Evolutionary conservation across 306 rosid species (phyloP), one percentile per base, ranked within the genome.

Genomic region (Cucumis melo): DNA sequence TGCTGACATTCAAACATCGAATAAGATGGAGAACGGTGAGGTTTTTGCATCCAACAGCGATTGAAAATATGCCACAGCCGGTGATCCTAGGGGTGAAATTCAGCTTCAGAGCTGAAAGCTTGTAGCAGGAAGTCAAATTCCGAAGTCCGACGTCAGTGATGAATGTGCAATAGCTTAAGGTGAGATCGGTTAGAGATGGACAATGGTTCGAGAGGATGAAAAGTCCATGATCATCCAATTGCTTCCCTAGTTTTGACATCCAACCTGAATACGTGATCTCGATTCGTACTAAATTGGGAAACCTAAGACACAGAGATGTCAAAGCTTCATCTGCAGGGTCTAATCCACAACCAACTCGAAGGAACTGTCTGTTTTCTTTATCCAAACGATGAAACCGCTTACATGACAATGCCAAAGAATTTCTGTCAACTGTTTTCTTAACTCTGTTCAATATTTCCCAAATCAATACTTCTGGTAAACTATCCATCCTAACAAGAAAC

Each of bases 201-300:
- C 92, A 91, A 51, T 66, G 68, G 67, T 36, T 78, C 17, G 96
- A 84, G 74, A 93, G 92, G 77, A 88, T 71, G 14, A 87, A 77
- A 74, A 93, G 92, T 19, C 98, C 98, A 66, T 82, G 88, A 64
- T 93, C 96, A 83, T 93, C 98, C 79, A 91, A 84, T 53, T 91
- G 97, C 75, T 88, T 93, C 44, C 98, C 97, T 50, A 91, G 78
- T 74, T 91, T 89, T 8, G 97, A 93, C 96, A 93, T 89, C 98
- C 98, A 91, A 73, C 98, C 97, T 23, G 93, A 80, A 68, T 93
- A 91, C 21, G 85, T 82, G 27, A 93, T 89, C 86, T 93, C 97
- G 0, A 93, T 85, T 82, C 79, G 81, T 15, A 84, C 84, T 86
- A 93, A 84, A 66, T 83, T 88, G 5, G 57, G 63, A 82, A 93